A percentile compares a stretch with the other conserved stretches of the same genome.
These are phyloP conservation scores for Cyclotella kingstonii DNA, from an alignment of 108 stramenopile genomes.

Conservation along the genomic window DNA sequence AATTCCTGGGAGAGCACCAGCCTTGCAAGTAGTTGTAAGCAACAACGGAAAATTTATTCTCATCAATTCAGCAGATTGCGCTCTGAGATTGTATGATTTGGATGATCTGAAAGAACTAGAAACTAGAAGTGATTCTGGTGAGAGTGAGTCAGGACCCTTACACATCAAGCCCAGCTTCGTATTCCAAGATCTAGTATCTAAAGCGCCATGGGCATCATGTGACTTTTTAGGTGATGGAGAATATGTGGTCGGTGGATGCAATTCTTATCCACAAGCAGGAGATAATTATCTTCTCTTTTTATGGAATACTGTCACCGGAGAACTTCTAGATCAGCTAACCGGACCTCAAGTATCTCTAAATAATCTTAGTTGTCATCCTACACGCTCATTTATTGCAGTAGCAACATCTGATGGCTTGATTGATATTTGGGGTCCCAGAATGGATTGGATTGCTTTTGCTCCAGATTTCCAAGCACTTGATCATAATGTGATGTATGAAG, in stretches of 20 bases:
- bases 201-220: constrained; percentile 66
- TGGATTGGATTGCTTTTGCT: constrained; percentile 83
- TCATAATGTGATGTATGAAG: constrained; percentile 71
- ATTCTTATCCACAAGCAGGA: constrained; percentile 44
- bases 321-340: constrained; percentile 70
- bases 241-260: constrained; percentile 63
- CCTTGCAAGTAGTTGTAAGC: constrained; percentile 60
- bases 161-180: constrained; percentile 45
- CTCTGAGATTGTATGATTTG: constrained; percentile 61
- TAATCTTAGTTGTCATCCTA: constrained; percentile 79
- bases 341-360: constrained; percentile 60
- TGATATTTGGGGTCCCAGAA: constrained; percentile 74
- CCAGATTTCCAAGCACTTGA: constrained; percentile 83
- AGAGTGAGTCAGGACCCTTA: constrained; percentile 7
- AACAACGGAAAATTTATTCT: constrained; percentile 63
- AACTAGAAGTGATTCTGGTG: neutral
- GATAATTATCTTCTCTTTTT: constrained; percentile 61
- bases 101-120: constrained; percentile 47
- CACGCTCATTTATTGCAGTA: constrained; percentile 74
- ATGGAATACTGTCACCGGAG: constrained; percentile 77
- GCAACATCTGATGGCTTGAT: constrained; percentile 77
- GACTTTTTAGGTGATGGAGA: constrained; percentile 81
- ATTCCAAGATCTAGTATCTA: constrained; percentile 70
- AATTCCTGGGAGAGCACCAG: constrained; percentile 61
- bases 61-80: constrained; percentile 69